Conservation (phyloP, 208 protist genomes). For the Leishmania tarentolae region DNA sequence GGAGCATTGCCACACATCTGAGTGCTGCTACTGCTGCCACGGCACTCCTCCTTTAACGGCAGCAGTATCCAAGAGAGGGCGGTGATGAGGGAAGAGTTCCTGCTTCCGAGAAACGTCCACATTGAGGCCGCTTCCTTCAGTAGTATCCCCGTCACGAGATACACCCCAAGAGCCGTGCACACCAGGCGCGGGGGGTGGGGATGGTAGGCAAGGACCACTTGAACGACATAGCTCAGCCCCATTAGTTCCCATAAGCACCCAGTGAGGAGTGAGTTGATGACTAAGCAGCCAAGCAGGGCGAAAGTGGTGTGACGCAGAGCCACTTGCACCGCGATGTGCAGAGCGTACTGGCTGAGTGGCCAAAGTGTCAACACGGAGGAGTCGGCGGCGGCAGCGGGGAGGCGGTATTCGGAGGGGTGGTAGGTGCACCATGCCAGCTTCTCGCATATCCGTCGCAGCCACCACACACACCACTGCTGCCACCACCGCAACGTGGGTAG, state of each 20-base stretch:
- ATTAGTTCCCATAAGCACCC: slow-evolving; percentile 50
- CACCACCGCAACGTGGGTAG: slow-evolving; percentile 5
- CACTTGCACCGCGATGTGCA: slow-evolving; percentile 29
- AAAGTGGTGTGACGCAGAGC: slow-evolving; percentile 44
- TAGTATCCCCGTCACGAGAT: slow-evolving; percentile 40
- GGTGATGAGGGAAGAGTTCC: neutral
- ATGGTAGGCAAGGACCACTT: slow-evolving; percentile 50
- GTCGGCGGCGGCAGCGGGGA: neutral
- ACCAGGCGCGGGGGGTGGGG: slow-evolving; percentile 46
- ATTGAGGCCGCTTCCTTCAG: slow-evolving; percentile 39
- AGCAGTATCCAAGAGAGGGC: slow-evolving; percentile 17
- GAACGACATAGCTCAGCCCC: slow-evolving; percentile 46
- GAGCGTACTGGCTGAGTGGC: slow-evolving; percentile 20
- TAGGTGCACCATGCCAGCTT: slow-evolving; percentile 49
- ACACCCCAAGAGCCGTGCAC: slow-evolving; percentile 35
- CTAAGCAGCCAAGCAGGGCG: slow-evolving; percentile 28
- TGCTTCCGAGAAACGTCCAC: slow-evolving; percentile 4
- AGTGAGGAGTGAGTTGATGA: slow-evolving; percentile 50
- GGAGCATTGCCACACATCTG: neutral
- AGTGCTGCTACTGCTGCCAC: neutral
- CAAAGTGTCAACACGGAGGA: slow-evolving; percentile 16
- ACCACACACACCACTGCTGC: slow-evolving; percentile 9
- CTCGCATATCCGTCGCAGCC: slow-evolving; percentile 19
- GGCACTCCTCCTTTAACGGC: neutral
- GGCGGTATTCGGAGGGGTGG: slow-evolving; percentile 36